These are phyloP conservation scores for Claviceps maximensis DNA, from an alignment of 2,329 filamentous ascomycete species.

Conservation along the genomic window DNA sequence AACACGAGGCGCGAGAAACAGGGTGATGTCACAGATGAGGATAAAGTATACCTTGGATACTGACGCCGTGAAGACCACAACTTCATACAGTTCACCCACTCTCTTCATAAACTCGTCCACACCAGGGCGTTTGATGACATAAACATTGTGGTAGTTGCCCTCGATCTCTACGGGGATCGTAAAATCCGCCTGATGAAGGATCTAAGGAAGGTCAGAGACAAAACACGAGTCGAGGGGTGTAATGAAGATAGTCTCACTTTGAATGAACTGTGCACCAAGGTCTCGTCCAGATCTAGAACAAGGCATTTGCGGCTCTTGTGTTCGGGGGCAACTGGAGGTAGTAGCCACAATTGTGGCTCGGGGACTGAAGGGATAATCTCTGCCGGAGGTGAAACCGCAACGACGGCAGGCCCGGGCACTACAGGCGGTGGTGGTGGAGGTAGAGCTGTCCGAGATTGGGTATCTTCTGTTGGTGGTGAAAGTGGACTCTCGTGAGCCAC, in stretches of 20 bases:
- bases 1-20: conserved; percentile 6
- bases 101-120: conserved; percentile 99
- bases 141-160: conserved; percentile 97
- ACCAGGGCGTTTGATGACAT: conserved; percentile 97
- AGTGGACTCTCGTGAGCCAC: conserved; percentile 33
- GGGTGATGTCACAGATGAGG: neutral
- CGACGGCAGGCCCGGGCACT: conserved; percentile 28
- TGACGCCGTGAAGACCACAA: conserved; percentile 96
- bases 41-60: conserved; percentile 67
- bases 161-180: conserved; percentile 98
- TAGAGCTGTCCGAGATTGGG: conserved; percentile 20
- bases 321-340: conserved; percentile 70
- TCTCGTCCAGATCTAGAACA: conserved; percentile 91
- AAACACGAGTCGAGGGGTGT: neutral
- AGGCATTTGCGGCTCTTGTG: conserved; percentile 85
- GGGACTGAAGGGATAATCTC: conserved; percentile 31
- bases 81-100: conserved; percentile 93
- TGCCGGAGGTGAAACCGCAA: conserved; percentile 23
- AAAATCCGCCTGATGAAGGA: conserved; percentile 94
- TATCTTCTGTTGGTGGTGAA: conserved; percentile 23
- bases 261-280: conserved; percentile 95
- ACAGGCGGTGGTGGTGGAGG: conserved; percentile 28
- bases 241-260: conserved; percentile 41
- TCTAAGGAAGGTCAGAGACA: conserved; percentile 37
- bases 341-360: conserved; percentile 48